Evolutionary conservation across 352 stramenopile species (phyloP).

Genomic region (Phytophthora kernoviae): DNA sequence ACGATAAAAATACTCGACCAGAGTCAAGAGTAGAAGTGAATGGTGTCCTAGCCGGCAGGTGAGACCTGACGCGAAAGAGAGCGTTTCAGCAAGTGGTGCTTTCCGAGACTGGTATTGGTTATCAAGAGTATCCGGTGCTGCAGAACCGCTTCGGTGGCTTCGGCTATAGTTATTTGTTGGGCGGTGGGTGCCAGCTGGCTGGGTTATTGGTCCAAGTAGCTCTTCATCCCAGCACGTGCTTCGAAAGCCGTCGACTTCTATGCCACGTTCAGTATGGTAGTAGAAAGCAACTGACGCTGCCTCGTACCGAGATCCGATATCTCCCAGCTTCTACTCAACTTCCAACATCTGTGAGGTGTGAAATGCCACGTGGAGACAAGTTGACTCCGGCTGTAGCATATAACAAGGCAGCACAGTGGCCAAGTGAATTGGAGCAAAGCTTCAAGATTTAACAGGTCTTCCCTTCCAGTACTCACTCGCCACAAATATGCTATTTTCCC

Average conservation of each 20-base stretch:
- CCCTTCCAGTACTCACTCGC: not conserved
- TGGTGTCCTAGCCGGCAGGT: slow-evolving; percentile 4
- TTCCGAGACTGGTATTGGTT: slow-evolving; percentile 5
- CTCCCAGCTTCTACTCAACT: slow-evolving; percentile 5
- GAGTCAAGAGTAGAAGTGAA: slow-evolving; percentile 30
- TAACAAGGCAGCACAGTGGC: not conserved
- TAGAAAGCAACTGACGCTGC: not conserved
- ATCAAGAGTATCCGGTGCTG: slow-evolving; percentile 24
- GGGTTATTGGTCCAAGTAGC: slow-evolving; percentile 23
- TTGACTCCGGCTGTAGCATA: slow-evolving; percentile 9
- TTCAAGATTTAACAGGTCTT: not conserved
- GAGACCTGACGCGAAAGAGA: slow-evolving; percentile 34
- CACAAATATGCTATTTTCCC: not conserved
- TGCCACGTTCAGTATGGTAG: slow-evolving; percentile 5
- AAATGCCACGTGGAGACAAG: slow-evolving; percentile 15
- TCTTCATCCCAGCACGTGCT: slow-evolving; percentile 25
- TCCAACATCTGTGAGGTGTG: slow-evolving; percentile 34
- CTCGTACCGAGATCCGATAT: slow-evolving; percentile 12
- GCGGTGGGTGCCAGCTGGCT: slow-evolving; percentile 23
- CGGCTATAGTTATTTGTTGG: slow-evolving; percentile 27
- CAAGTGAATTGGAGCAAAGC: not conserved
- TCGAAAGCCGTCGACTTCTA: slow-evolving; percentile 15
- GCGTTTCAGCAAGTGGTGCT: slow-evolving; percentile 23
- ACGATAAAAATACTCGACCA: slow-evolving; percentile 34
- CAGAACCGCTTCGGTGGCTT: slow-evolving; percentile 9